Base-by-base conservation (phyloP, 2,329 filamentous ascomycete species). In the Aureobasidium sp. region DNA sequence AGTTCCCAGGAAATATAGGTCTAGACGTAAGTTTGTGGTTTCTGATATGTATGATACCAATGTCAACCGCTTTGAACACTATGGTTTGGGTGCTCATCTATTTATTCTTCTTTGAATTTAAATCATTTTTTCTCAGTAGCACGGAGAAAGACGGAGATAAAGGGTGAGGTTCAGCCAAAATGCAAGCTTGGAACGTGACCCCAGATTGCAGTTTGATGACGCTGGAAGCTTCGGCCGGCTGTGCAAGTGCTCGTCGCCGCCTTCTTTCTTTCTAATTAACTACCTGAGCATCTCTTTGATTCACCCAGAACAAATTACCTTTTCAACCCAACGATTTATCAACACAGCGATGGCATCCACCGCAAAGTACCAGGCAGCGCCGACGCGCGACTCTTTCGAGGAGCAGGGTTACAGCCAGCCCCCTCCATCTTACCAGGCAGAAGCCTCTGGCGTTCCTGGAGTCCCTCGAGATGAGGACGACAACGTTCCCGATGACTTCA, bases 401-500 rank as follows among this genome's bases (percentile, higher is more conserved):
- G 87, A 89, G 68, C 76, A 66, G 73, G 66, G 73, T 67, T 93
- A 88, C 78, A 82, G 86, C 62, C 86, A 90, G 71, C 83, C 91
- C 71, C 92, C 93, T 67, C 93, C 93, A 25, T 89, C 89, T 64
- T 97, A 97, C 79, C 82, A 84, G 72, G 80, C 82, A 65, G 75
- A 80, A 64, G 81, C 85, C 41, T 79, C 83, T 41, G 76, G 81
- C 63, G 80, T 81, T 69, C 80, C 83, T 27, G 80, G 89, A 44
- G 83, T 89, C 62, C 82, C 82, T 64, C 87, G 82, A 58, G 73
- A 75, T 72, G 92, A 92, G 75, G 86, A 92, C 72, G 93, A 97
- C 77, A 95, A 97, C 71, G 74, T 97, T 48, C 93, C 93, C 1
- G 93, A 97, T 78, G 93, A 97, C 76, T 97, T 97, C 85, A 97